Percentiles rank a stretch among this genome's conserved stretches.
Conservation (phyloP, 2,329 filamentous ascomycete species). For the Claviceps africana region DNA sequence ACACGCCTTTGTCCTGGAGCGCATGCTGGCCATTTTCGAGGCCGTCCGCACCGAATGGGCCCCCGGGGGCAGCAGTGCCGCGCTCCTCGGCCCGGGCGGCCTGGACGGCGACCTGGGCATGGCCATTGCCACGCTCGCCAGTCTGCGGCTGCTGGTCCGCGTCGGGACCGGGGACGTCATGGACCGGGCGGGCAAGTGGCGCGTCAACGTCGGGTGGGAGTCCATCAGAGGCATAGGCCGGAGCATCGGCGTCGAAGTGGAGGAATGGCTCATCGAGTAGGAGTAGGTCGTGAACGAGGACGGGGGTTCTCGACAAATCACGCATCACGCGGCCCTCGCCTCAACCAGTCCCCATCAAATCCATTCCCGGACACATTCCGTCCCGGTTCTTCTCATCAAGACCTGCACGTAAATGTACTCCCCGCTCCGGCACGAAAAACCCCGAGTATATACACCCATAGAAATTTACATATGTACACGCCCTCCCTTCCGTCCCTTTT, state of each 20-base stretch:
- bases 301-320: too few species aligned
- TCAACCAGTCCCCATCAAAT: too few species aligned
- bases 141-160: conserved; percentile 52
- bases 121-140: conserved; percentile 59
- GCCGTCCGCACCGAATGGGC: conserved; percentile 47
- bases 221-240: conserved; percentile 55
- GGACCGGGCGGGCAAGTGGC: conserved; percentile 60
- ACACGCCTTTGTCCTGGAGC: conserved; percentile 62
- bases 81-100: conserved; percentile 14
- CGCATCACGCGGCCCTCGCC: too few species aligned
- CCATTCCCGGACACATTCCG: too few species aligned
- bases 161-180: conserved; percentile 50
- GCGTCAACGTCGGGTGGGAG: conserved; percentile 69
- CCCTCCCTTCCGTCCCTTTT: too few species aligned
- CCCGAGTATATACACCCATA: too few species aligned
- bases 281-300: too few species aligned
- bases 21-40: conserved; percentile 64
- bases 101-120: conserved; percentile 44
- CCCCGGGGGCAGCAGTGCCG: conserved; percentile 12
- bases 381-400: too few species aligned
- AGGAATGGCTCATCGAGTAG: conserved; percentile 60
- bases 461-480: too few species aligned
- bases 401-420: too few species aligned
- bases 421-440: too few species aligned
- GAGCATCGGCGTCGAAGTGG: conserved; percentile 62